phyloP scores from a whole-genome alignment of 225 moss, liverwort and hornwort species.

The Sphagnum contortum region DNA sequence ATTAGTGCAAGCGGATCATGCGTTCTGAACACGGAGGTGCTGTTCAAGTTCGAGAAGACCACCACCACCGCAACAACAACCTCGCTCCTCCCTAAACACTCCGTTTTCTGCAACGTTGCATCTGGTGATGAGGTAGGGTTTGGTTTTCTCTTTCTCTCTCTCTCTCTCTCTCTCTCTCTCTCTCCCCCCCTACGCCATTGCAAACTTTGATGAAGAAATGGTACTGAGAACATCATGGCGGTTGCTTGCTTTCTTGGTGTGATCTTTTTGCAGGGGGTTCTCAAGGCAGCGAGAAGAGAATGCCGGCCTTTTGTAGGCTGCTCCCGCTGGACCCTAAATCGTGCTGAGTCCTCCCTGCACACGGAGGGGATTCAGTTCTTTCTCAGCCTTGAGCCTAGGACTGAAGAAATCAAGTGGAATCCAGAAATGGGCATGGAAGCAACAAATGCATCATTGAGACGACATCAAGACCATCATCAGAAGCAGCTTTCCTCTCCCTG shows the following conservation, averaged over 20 bases:
- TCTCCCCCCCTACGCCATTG: constrained; percentile 1
- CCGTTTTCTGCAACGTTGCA: constrained; percentile 7
- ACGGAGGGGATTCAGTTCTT: too few species aligned
- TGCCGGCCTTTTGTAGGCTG: too few species aligned
- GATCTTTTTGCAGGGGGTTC: background rate
- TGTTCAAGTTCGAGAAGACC: constrained; percentile 34
- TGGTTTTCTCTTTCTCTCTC: background rate
- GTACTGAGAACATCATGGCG: background rate
- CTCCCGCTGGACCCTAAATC: too few species aligned
- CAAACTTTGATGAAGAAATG: constrained; percentile 5
- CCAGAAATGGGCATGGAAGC: too few species aligned
- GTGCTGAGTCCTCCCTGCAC: too few species aligned
- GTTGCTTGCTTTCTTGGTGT: background rate
- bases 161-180: background rate
- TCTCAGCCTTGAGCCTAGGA: too few species aligned
- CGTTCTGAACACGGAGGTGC: constrained; percentile 18
- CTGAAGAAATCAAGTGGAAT: too few species aligned
- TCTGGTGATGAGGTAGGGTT: background rate
- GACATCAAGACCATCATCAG: too few species aligned
- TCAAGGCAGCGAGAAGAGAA: too few species aligned
- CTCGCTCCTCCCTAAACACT: too few species aligned
- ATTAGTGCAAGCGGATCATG: too few species aligned
- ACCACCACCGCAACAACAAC: constrained; percentile 1
- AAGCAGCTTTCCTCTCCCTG: background rate
- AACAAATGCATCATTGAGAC: too few species aligned